Evolutionary conservation across 2,329 filamentous ascomycete species (phyloP).

Genomic region (Fusarium cicatricum): DNA sequence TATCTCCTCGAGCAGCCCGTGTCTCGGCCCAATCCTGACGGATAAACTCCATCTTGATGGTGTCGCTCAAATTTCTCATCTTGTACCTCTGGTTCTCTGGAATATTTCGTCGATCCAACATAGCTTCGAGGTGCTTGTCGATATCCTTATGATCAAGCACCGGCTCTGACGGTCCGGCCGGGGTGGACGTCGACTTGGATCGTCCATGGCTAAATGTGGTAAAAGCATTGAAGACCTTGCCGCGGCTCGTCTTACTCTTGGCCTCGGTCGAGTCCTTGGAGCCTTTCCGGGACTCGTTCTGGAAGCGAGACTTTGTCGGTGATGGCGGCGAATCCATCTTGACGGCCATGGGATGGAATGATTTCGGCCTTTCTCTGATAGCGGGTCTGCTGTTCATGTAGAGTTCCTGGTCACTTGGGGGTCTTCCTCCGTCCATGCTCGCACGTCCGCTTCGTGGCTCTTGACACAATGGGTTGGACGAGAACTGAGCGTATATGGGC

Average conservation of each 20-base stretch:
- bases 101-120: constrained; percentile 88
- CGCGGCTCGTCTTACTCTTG: constrained; percentile 51
- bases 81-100: constrained; percentile 93
- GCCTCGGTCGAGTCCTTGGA: constrained; percentile 42
- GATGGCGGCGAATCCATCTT: constrained; percentile 35
- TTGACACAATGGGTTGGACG: constrained; percentile 39
- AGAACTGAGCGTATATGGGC: constrained; percentile 84
- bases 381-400: constrained; percentile 32
- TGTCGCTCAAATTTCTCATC: constrained; percentile 87
- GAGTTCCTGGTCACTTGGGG: constrained; percentile 28
- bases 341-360: constrained; percentile 52
- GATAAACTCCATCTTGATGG: constrained; percentile 96
- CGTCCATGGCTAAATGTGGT: constrained; percentile 50
- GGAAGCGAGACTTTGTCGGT: constrained; percentile 33
- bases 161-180: constrained; percentile 55
- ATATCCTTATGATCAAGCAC: constrained; percentile 63
- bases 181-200: constrained; percentile 46
- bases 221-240: constrained; percentile 51
- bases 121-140: constrained; percentile 65
- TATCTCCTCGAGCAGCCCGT: constrained; percentile 58
- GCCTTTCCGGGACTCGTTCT: constrained; percentile 37
- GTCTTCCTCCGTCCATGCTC: constrained; percentile 39
- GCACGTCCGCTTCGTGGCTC: constrained; percentile 31
- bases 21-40: constrained; percentile 83
- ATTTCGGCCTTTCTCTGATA: constrained; percentile 59